Base-by-base conservation (phyloP, 225 moss, liverwort and hornwort genomes). In the Ulota crispa region DNA sequence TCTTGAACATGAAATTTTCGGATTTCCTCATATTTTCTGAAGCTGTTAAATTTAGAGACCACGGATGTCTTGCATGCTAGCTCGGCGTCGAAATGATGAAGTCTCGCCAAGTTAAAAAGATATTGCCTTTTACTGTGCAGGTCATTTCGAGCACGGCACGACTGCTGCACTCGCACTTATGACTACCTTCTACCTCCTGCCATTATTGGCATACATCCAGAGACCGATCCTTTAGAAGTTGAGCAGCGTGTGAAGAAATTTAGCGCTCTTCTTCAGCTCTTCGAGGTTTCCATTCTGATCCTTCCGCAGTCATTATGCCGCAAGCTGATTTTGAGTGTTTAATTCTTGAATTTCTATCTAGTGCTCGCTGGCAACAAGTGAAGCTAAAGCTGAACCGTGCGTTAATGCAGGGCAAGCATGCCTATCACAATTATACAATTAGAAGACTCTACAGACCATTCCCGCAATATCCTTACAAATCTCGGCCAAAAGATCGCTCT, bases 361-460 rank as follows among this genome's bases (percentile, higher is more conserved):
- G 28, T 53, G 72, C 65, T 39, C 53, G n/a, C 62, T 81, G 42
- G 62, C 66, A 70, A 55, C 56, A 78, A 73, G 84, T 68, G 73
- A 56, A 80, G 62, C 76, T 73, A 65, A 47, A 43, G 45, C 60
- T 85, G 75, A 66, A 70, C 28, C 43, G 24, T 84, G 78, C 68
- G 41, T 70, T 32, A 63, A 54, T 84, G 45, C 92, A 97, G 95
- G 97, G 97, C 75, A 93, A 94, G 81, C 94, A 93, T 87, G 88
- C 97, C 62, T 98, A 86, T 70, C 95, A 98, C 83, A 98, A 98
- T 70, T 98, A 94, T 55, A 98, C 97, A 18, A 90, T 88, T 81
- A 94, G 97, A 76, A 92, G 80, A 77, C 87, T 90, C 14, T 95
- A 98, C 84, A 92, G 94, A 75, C 81, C 89, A 71, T 80, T 84